Conservation (phyloP, 352 stramenopile genomes). For the Globisporangium mamillatum region DNA sequence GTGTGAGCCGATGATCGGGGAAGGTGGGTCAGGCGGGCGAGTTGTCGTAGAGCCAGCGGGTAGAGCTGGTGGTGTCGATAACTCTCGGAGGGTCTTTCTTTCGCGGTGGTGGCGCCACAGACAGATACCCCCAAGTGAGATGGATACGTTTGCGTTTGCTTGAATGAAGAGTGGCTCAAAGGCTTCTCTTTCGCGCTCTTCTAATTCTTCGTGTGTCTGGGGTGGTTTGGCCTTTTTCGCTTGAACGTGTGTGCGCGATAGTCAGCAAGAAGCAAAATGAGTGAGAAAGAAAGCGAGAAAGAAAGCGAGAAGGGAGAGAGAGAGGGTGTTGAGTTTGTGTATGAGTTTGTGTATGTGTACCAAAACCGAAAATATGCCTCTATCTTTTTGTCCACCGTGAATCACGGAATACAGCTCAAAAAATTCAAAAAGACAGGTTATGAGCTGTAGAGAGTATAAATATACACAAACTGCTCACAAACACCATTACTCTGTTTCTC, state of each 20-base stretch:
- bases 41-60: neutral
- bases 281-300: neutral
- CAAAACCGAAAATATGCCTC: too few relatives aligned
- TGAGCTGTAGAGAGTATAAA: too few relatives aligned
- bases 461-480: too few relatives aligned
- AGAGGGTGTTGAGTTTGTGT: neutral
- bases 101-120: neutral
- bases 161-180: neutral
- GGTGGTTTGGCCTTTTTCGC: neutral
- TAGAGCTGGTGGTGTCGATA: neutral
- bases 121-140: neutral
- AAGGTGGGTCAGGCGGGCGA: neutral
- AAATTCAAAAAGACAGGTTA: too few relatives aligned
- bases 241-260: neutral
- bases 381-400: too few relatives aligned
- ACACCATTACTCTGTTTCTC: too few relatives aligned
- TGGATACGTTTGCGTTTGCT: conserved; percentile 5
- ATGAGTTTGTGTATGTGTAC: neutral
- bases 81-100: neutral
- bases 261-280: conserved; percentile 9
- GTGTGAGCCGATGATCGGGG: neutral
- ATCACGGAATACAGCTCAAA: too few relatives aligned
- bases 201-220: neutral
- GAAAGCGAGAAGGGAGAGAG: neutral
- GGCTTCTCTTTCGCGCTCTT: neutral